Conservation (phyloP, 1,284 basidiomycete genomes). For the Leucoagaricus sp. region DNA sequence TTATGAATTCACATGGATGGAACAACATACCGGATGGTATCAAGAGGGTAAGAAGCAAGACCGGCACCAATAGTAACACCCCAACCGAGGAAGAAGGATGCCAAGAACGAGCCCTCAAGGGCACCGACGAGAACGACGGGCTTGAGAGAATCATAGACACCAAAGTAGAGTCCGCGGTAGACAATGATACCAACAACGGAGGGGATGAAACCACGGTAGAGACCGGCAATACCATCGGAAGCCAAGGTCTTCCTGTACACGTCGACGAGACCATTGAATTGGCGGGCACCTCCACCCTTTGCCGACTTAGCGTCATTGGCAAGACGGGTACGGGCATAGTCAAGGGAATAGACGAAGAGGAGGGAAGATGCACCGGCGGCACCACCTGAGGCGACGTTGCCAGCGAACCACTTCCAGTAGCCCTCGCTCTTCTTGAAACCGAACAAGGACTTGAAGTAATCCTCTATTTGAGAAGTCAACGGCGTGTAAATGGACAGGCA, state of each 20-base stretch:
- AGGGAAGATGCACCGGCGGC: slow-evolving; percentile 95
- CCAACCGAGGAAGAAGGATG: slow-evolving; percentile 90
- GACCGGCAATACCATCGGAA: slow-evolving; percentile 85
- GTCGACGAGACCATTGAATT: slow-evolving; percentile 95
- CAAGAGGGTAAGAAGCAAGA: slow-evolving; percentile 94
- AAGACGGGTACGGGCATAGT: slow-evolving; percentile 97
- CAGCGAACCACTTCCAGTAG: slow-evolving; percentile 90
- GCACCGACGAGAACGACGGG: slow-evolving; percentile 89
- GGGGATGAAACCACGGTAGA: slow-evolving; percentile 95
- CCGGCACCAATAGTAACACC: slow-evolving; percentile 95
- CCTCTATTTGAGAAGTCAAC: slow-evolving; percentile 55
- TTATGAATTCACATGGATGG: slow-evolving; percentile 16
- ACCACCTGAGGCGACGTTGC: slow-evolving; percentile 96
- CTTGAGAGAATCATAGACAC: slow-evolving; percentile 93
- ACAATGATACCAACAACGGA: slow-evolving; percentile 96
- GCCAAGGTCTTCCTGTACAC: slow-evolving; percentile 95
- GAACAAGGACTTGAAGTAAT: slow-evolving; percentile 95
- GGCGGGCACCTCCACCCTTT: slow-evolving; percentile 87
- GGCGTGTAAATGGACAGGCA: background rate
- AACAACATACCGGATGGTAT: slow-evolving; percentile 88
- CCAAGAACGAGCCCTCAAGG: slow-evolving; percentile 88
- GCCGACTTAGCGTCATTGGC: slow-evolving; percentile 96
- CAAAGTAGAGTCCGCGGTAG: slow-evolving; percentile 96
- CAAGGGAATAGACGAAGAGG: slow-evolving; percentile 97
- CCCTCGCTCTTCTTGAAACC: slow-evolving; percentile 89